These are phyloP conservation scores for Echria macrotheca DNA, from an alignment of 495 filamentous ascomycete species.

Conservation along the genomic window DNA sequence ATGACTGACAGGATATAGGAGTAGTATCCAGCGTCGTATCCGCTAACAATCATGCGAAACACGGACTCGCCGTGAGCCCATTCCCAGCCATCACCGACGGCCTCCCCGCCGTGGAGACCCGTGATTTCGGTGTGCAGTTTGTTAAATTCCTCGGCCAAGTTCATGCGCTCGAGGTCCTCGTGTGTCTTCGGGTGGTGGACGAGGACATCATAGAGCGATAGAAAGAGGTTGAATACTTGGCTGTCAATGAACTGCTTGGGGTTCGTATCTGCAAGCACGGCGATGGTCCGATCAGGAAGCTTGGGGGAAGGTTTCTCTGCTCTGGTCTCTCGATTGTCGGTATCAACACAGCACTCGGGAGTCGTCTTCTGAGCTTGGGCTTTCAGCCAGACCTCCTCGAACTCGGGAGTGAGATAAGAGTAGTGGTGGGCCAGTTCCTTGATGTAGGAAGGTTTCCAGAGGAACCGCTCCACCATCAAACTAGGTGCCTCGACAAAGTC, in stretches of 20 bases:
- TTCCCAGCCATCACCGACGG: slow-evolving; percentile 43
- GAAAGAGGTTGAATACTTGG: slow-evolving; percentile 59
- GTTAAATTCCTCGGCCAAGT: slow-evolving; percentile 48
- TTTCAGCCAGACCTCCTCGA: neutral
- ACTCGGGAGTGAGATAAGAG: neutral
- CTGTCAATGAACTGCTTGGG: slow-evolving; percentile 50
- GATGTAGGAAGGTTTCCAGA: slow-evolving; percentile 5
- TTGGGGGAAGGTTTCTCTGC: slow-evolving; percentile 16
- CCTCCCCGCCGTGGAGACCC: slow-evolving; percentile 54
- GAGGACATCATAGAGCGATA: slow-evolving; percentile 62
- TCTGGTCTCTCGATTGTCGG: neutral
- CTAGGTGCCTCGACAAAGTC: slow-evolving; percentile 9
- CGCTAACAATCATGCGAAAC: slow-evolving; percentile 67
- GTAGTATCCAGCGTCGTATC: slow-evolving; percentile 71
- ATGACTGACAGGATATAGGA: slow-evolving; percentile 47
- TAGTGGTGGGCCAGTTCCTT: slow-evolving; percentile 3
- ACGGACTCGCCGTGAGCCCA: slow-evolving; percentile 68
- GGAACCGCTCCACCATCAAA: slow-evolving; percentile 7
- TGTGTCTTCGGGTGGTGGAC: slow-evolving; percentile 49
- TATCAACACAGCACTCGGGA: neutral
- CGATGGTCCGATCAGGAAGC: neutral
- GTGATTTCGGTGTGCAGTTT: slow-evolving; percentile 52
- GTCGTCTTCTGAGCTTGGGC: neutral
- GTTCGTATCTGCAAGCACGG: slow-evolving; percentile 4
- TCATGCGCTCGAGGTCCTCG: slow-evolving; percentile 39